Conservation (phyloP, 768 basidiomycete species). For the Clitopilus passeckerianus region DNA sequence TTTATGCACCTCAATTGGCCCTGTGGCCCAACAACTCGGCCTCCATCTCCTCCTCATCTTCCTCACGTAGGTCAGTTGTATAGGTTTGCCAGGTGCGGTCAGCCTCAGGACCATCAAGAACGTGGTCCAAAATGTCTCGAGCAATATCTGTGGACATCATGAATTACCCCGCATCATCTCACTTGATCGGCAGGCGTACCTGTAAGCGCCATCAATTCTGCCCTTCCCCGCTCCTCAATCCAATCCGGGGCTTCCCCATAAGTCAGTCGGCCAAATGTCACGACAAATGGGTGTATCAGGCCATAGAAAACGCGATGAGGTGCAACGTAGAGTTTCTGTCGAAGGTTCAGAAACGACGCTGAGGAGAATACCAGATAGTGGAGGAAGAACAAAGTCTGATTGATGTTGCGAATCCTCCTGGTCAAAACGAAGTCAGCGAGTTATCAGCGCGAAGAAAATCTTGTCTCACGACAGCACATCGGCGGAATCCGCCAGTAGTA, state of each 20-base stretch:
- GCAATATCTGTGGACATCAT: constrained; percentile 40
- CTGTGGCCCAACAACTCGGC: constrained; percentile 32
- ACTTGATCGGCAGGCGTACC: neutral
- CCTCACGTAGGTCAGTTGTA: constrained; percentile 34
- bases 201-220: constrained; percentile 30
- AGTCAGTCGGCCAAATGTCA: constrained; percentile 72
- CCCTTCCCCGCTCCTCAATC: constrained; percentile 34
- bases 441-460: neutral
- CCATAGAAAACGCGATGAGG: constrained; percentile 54
- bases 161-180: neutral
- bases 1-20: constrained; percentile 1
- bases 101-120: constrained; percentile 71
- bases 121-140: constrained; percentile 54
- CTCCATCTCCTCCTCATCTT: constrained; percentile 60
- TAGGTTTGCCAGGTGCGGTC: constrained; percentile 62
- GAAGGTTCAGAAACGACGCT: constrained; percentile 45
- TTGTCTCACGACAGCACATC: constrained; percentile 30
- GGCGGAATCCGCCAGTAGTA: constrained; percentile 28
- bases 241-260: constrained; percentile 65
- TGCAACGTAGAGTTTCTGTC: constrained; percentile 53
- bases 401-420: constrained; percentile 48
- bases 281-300: constrained; percentile 64
- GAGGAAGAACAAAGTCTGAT: constrained; percentile 53
- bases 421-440: neutral
- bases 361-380: constrained; percentile 56